Base-by-base conservation (phyloP, 1,284 basidiomycete genomes). In the Melampsora americana region DNA sequence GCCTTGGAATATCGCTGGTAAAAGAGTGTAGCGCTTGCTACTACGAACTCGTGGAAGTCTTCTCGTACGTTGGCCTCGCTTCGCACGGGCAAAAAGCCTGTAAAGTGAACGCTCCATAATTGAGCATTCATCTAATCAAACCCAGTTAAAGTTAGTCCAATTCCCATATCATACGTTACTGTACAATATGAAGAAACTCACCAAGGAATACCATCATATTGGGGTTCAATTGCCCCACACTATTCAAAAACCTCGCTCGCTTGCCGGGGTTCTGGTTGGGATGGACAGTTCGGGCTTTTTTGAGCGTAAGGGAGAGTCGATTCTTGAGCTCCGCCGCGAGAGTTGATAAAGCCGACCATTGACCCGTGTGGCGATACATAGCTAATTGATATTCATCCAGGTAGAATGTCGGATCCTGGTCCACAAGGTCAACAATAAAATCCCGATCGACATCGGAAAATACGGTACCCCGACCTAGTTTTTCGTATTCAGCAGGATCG, bases 401-500 rank as follows among this genome's bases (percentile, higher is more conserved):
- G 50, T 53, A 69, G 12, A 69, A 26, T 16, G 44, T 39, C n/a
- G 67, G 67, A 26, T 53, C 30, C 2, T 56, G 39, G 14, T n/a
- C 20, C n/a, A 69, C 50, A 30, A 69, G 46, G 18, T 56, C 50
- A 12, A 59, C 1, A 11, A 69, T 69, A n/a, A 69, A 69, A 35
- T 69, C 28, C 6, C 30, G 26, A 35, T 69, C 48, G 12, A 56
- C 50, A 32, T 46, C 67, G 20, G 26, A 39, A 6, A 69, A 20
- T 7, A 35, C 16, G 2, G 7, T 9, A 7, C 30, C 26, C 20
- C 50, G n/a, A 2, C 67, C 67, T 18, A 20, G 46, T 16, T 50
- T 20, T 2, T 18, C 23, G 32, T 68, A 68, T 20, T 32, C 50
- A 53, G 48, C 50, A 53, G 67, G 67, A 59, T 69, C 46, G 4